These are phyloP conservation scores for Phytophthora nicotianae DNA, from an alignment of 352 stramenopile species.

Conservation along the genomic window DNA sequence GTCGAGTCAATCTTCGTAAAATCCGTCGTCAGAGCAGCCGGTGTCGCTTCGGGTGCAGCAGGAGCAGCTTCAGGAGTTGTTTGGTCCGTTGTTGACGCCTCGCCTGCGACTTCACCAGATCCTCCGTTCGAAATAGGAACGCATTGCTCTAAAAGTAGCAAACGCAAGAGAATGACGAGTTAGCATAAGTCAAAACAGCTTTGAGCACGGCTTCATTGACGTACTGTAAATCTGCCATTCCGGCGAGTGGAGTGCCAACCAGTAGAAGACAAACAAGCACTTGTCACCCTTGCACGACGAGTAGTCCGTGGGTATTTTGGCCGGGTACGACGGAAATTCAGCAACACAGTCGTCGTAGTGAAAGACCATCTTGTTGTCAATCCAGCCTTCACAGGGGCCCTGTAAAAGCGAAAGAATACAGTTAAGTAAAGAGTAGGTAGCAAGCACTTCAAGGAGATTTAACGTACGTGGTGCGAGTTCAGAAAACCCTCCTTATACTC, in stretches of 20 bases:
- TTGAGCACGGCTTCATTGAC: constrained; percentile 5
- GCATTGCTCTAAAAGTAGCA: constrained; percentile 30
- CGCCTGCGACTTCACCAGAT: constrained; percentile 8
- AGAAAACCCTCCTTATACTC: constrained; percentile 47
- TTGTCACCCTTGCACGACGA: constrained; percentile 43
- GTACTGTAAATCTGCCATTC: constrained; percentile 56
- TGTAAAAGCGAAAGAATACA: not conserved
- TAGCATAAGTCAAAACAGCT: not conserved
- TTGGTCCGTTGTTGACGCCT: constrained; percentile 9
- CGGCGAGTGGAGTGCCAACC: constrained; percentile 44
- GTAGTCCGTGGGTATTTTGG: constrained; percentile 56
- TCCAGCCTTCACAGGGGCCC: constrained; percentile 59
- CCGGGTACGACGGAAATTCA: constrained; percentile 44
- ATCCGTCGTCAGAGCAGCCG: constrained; percentile 9
- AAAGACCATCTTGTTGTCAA: constrained; percentile 48
- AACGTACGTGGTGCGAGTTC: constrained; percentile 44
- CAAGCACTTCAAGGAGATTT: not conserved
- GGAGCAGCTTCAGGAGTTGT: constrained; percentile 9
- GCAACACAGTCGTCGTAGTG: constrained; percentile 53
- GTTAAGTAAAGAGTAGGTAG: not conserved
- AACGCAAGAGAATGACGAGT: not conserved
- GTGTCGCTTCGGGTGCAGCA: constrained; percentile 9
- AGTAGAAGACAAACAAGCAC: constrained; percentile 62
- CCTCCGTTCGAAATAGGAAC: constrained; percentile 34
- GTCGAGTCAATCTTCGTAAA: constrained; percentile 14